phyloP scores from a whole-genome alignment of 768 basidiomycete genomes.

The Kondoa malvinella region DNA sequence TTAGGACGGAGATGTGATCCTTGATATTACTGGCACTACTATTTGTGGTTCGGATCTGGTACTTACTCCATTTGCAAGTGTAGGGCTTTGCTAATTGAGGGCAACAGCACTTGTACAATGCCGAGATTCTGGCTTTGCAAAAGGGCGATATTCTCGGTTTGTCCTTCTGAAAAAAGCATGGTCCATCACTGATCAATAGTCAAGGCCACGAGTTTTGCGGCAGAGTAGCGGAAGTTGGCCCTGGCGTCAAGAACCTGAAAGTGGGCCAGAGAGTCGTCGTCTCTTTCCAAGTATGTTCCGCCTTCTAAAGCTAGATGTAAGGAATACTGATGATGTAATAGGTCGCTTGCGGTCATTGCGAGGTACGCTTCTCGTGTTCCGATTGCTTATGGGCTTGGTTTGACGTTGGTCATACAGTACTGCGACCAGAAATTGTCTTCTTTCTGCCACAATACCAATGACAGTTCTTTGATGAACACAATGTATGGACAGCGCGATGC shows the following conservation, averaged over 20 bases:
- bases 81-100: conserved; percentile 6
- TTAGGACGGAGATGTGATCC: conserved; percentile 44
- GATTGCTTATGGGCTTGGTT: too few species aligned
- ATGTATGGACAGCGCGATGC: conserved; percentile 55
- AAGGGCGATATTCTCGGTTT: conserved; percentile 61
- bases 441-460: conserved; percentile 57
- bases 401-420: conserved; percentile 38
- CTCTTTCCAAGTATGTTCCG: conserved; percentile 51
- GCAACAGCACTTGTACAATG: conserved; percentile 44
- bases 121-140: conserved; percentile 51
- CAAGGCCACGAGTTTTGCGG: conserved; percentile 1
- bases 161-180: too few species aligned
- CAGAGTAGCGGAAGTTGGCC: conserved; percentile 36
- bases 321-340: too few species aligned
- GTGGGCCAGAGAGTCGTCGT: conserved; percentile 58
- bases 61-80: background rate
- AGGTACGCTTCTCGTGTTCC: too few species aligned
- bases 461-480: conserved; percentile 42
- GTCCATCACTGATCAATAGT: too few species aligned
- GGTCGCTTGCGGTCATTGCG: conserved; percentile 25
- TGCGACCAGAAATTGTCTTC: conserved; percentile 58
- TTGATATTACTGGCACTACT: conserved; percentile 52
- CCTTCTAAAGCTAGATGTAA: too few species aligned
- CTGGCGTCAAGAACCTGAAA: conserved; percentile 45
- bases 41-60: background rate